Conservation (phyloP, 768 basidiomycete species). For the Xerocomellus intermedius region DNA sequence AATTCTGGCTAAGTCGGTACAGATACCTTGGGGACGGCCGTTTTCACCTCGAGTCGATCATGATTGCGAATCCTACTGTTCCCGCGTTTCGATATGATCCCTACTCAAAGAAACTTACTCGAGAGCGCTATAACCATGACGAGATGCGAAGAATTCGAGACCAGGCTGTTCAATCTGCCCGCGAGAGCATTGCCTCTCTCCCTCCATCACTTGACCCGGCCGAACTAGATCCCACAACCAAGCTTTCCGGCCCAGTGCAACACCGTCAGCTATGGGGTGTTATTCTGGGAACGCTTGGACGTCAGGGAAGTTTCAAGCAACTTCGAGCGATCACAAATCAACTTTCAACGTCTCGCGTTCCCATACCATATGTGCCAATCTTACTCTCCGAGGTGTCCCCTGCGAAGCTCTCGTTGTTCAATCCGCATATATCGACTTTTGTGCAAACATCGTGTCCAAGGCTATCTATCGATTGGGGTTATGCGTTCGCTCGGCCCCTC, state of each 20-base stretch:
- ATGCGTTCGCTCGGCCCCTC: constrained; percentile 87
- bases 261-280: constrained; percentile 72
- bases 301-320: constrained; percentile 92
- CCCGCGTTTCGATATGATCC: constrained; percentile 99
- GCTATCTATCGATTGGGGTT: constrained; percentile 98
- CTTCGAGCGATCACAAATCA: constrained; percentile 81
- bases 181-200: constrained; percentile 52
- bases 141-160: constrained; percentile 81
- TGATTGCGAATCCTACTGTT: constrained; percentile 96
- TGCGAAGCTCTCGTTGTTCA: constrained; percentile 84
- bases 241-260: neutral
- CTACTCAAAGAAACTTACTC: constrained; percentile 94
- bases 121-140: constrained; percentile 85
- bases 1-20: constrained; percentile 3
- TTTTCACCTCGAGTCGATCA: constrained; percentile 97
- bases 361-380: constrained; percentile 83
- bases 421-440: constrained; percentile 80
- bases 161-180: constrained; percentile 73
- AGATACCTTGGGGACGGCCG: constrained; percentile 98
- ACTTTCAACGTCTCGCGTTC: constrained; percentile 48
- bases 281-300: constrained; percentile 88
- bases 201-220: constrained; percentile 6
- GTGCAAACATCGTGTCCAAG: constrained; percentile 97
- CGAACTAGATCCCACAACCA: constrained; percentile 17
- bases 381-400: constrained; percentile 97